Evolutionary conservation across 495 filamentous ascomycete genomes (phyloP), one percentile per base, ranked within the genome.

Genomic region (Saxophila tyrrhenica): DNA sequence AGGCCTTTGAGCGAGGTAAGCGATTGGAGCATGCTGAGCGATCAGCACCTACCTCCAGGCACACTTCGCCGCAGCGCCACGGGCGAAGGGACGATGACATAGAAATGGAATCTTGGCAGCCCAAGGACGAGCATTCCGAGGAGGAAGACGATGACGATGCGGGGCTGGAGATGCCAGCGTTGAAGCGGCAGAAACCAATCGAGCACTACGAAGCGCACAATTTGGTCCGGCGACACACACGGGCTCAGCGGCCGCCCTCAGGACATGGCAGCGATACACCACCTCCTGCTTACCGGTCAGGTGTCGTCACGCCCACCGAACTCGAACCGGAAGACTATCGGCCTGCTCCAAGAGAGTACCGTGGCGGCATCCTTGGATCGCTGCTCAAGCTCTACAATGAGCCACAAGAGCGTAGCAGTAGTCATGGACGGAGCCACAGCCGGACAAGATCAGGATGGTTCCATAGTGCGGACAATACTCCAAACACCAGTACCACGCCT

Each of bases 291-390:
- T 53, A 74, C 25, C 69, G 70, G 13, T 85, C 83, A 24, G 81
- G 80, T 23, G 73, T 75, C 48, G 67, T 69, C 11, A 87, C 81
- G 9, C 81, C 82, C 13, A 67, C 73, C 8, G 77, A 80, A 38
- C 81, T 83, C 41, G 68, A 73, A 46, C 69, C 75, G 49, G 79
- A 86, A 51, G 73, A 77, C 43, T 89, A 87, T 60, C 74, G 86
- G 5, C 80, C 83, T 39, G 74, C 74, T 15, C 89, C 87, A 2
- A 65, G 75, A 7, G 76, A 84, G 47, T 92, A 86, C 64, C 84
- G 81, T 43, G 80, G 81, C 38, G 87, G 90, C 25, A 78, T 94
- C 43, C 72, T 97, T 8, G 81, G 83, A 3, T 85, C 80, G 8
- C 70, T 97, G 1, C 70, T 95, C 51, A 94, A 86, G 66, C 75